Evolutionary conservation across 208 protist species (phyloP), one percentile per base, ranked within the genome.

Genomic region (Acanthamoeba healyi): DNA sequence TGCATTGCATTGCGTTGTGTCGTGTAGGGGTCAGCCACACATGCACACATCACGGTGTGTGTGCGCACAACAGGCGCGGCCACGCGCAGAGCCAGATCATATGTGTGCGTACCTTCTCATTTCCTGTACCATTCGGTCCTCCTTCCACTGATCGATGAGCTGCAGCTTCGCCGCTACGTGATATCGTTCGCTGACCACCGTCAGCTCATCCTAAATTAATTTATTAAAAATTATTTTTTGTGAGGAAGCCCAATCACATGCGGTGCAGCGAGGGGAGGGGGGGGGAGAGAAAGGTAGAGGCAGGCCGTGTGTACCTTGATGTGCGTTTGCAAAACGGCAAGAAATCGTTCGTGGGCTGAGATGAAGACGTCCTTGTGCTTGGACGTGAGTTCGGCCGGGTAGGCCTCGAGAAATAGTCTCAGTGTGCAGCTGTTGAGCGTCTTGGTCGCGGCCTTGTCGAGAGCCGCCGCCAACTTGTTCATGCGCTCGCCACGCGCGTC

Each of bases 141-240:
- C 72, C 72, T 82, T 82, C 72, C 72, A 82, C 38, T 82, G 72
- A 29, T 82, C 72, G 17, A 82, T 44, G 38, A 82, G 38, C 38
- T 82, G 72, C 72, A 82, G 72, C 72, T 82, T 82, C 12, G 19
- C 36, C 2, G 72, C 72, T 1, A 82, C n/a, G 5, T 82, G 24
- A 29, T 82, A 82, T 12, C 72, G 34, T 9, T 82, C 72, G 19
- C 40, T 82, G 4, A 82, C 42, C 14, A 10, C 40, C 9, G 40
- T 26, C 14, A 82, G 36, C 26, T 82, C 72, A 24, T 82, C 72
- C 72, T 82, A 82, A 3, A 44, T 38, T 14, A 82, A 19, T 46
- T 36, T n/a, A 34, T 67, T 67, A 67, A 32, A 19, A 67, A 34
- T 67, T 34, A 32, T 19, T 4, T 26, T 26, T 67, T 34, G 22